Evolutionary conservation across 2,329 filamentous ascomycete species (phyloP), one percentile per base, ranked within the genome.

Genomic region (Pseudogymnoascus destructans): DNA sequence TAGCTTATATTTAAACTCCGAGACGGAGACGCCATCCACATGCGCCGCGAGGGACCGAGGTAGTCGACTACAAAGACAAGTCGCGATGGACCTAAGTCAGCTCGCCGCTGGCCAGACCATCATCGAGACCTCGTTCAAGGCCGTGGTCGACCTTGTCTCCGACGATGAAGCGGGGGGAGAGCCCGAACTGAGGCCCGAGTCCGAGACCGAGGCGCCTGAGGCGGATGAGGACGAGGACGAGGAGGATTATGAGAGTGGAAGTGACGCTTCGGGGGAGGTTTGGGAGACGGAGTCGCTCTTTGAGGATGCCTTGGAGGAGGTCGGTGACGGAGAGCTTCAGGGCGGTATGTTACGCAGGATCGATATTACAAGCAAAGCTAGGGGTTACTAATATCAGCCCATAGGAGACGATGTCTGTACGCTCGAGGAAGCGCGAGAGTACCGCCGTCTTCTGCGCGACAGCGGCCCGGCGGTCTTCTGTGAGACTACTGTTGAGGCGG

Each of bases 391-490:
- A 56, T 19, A 19, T 27, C 36, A 32, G 7, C n/a, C 35, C 58
- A 38, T 55, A 52, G 38, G 54, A 36, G 56, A 27, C 30, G 63
- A 67, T 23, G 52, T 59, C 23, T 88, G 85, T 72, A 83, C 82
- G 1, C 75, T 82, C 9, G 80, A 87, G 62, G 86, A 95, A 72
- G 82, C 86, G 23, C 74, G 79, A 60, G 74, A 76, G 15, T 86
- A 84, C 68, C 83, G 87, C 63, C 79, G 84, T 65, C 79, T 86
- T 62, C 77, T 95, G 60, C 86, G 86, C 68, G 77, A 82, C 57
- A 76, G 90, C 61, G 91, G 91, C n/a, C 86, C 87, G 19, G 79
- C 82, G 61, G 79, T 85, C 61, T 95, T 96, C 70, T 82, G 88
- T 67, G 76, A 82, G 65, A 78, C 84, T 64, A 90, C 86, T 30